Conservation (phyloP, 1,139 yeast species). For the Meyerozyma smithsonii region DNA sequence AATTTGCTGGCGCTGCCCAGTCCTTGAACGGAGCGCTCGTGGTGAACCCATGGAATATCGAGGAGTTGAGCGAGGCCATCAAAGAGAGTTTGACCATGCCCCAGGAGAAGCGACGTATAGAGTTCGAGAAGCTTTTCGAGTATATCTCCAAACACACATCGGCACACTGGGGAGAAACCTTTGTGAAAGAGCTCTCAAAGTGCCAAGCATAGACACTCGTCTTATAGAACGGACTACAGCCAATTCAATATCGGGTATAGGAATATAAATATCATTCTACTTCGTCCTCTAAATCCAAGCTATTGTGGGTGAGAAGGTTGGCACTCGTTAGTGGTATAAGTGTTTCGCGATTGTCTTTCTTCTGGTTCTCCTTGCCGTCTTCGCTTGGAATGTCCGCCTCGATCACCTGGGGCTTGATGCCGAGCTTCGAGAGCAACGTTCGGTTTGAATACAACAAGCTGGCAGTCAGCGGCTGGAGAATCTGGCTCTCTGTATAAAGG, state of each 20-base stretch:
- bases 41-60: conserved; percentile 98
- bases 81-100: conserved; percentile 84
- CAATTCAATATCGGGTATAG: background rate
- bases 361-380: background rate
- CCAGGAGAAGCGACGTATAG: conserved; percentile 68
- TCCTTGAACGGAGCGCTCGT: conserved; percentile 88
- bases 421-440: conserved; percentile 35
- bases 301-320: conserved; percentile 1
- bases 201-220: conserved; percentile 13
- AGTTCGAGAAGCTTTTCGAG: conserved; percentile 76
- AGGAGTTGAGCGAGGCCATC: conserved; percentile 82
- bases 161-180: conserved; percentile 95
- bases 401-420: conserved; percentile 43
- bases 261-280: conserved; percentile 5
- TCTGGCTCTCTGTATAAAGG: conserved; percentile 32
- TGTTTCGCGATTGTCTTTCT: background rate
- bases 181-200: conserved; percentile 78
- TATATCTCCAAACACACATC: conserved; percentile 92
- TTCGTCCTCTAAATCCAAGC: conserved; percentile 9
- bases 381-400: conserved; percentile 19
- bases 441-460: conserved; percentile 32
- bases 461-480: conserved; percentile 23
- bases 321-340: conserved; percentile 2
- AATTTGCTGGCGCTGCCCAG: conserved; percentile 99
- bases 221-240: background rate